Evolutionary conservation across 208 protist genomes (phyloP), one percentile per base, ranked within the genome.

Genomic region (Crithidia thermophila): DNA sequence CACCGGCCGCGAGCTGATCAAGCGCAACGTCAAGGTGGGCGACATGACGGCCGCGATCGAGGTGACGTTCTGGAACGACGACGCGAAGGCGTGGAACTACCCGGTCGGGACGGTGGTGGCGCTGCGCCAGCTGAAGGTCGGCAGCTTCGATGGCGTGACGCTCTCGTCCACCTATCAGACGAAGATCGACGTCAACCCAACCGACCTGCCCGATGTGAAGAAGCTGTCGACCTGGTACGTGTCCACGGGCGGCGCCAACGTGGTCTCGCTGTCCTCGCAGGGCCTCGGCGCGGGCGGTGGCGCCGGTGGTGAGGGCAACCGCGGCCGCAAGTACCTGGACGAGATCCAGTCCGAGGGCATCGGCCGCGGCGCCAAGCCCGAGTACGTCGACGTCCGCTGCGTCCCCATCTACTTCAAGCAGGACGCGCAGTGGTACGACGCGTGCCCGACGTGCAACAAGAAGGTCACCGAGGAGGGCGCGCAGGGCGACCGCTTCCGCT

Each of bases 381-480:
- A 94, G 69, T 97, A 84, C 57, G 84, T 95, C 31, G 88, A 94
- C 55, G 82, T 95, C 13, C 92, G 92, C 43, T 94, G 89, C 62
- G 84, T 91, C n/a, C 87, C 90, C 14, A 84, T 95, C 40, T 95
- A 97, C 81, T 82, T 97, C 45, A 95, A 95, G 75, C 87, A 94
- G 72, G 92, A 97, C 61, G 72, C 83, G 31, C 87, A 93, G 81
- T 95, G 87, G 87, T 97, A 97, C 81, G 86, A 95, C 57, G 88
- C 92, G 55, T 97, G 92, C 73, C 91, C 91, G 33, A 84, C 79
- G 56, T 97, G 92, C 82, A 95, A 95, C 74, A 95, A 95, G 76
- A 97, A 97, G 80, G 89, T 97, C 23, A 95, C 74, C 18, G 72
- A 83, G 42, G 83, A 94, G 43, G 89, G 87, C 0, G 85, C 88